A percentile compares a stretch with the other conserved stretches of the same genome.
These are phyloP conservation scores for Fusarium stilboides DNA, from an alignment of 2,329 filamentous ascomycete genomes.

Conservation along the genomic window DNA sequence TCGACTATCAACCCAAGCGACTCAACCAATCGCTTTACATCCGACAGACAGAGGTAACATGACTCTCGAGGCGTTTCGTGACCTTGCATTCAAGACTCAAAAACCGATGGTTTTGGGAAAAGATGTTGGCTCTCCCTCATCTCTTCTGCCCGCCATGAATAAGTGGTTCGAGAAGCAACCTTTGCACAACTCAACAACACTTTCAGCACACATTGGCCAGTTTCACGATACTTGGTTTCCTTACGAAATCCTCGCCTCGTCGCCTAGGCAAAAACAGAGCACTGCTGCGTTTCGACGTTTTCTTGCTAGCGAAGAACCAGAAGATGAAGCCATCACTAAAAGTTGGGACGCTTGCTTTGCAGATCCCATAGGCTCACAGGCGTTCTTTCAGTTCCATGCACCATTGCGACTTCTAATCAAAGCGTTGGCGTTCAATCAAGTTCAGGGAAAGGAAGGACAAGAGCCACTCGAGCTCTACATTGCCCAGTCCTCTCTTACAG, in stretches of 20 bases:
- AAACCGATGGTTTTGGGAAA: conserved; percentile 66
- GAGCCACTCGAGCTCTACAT: conserved; percentile 77
- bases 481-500: conserved; percentile 81
- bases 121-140: conserved; percentile 55
- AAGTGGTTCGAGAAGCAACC: conserved; percentile 70
- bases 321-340: conserved; percentile 52
- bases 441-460: conserved; percentile 35
- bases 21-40: conserved; percentile 18
- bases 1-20: conserved; percentile 16
- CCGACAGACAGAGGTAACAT: conserved; percentile 34
- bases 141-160: conserved; percentile 64
- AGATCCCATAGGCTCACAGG: conserved; percentile 42
- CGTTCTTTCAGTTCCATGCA: conserved; percentile 71
- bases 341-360: conserved; percentile 51
- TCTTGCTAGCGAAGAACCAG: conserved; percentile 44
- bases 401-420: conserved; percentile 76
- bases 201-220: conserved; percentile 51
- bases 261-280: conserved; percentile 31
- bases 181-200: conserved; percentile 19
- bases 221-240: conserved; percentile 55
- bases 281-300: conserved; percentile 51
- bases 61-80: conserved; percentile 64
- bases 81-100: conserved; percentile 66
- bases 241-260: conserved; percentile 57
- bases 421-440: conserved; percentile 64